Conservation (phyloP, 371 early-diverging fungal genomes). For the Thermomucor indicae-seudaticae region DNA sequence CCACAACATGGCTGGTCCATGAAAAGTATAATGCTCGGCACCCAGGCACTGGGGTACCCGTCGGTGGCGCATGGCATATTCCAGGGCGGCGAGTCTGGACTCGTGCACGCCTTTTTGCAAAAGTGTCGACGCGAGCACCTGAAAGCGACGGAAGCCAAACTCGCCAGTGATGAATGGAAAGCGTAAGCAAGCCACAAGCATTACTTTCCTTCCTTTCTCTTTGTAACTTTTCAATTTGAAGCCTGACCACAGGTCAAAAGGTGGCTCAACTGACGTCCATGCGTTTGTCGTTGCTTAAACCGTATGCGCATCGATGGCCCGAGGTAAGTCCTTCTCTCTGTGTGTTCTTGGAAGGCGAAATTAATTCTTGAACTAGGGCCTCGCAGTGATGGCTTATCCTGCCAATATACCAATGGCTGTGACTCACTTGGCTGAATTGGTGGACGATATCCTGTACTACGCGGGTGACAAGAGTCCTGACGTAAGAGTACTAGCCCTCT, state of each 20-base stretch:
- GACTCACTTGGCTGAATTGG: conserved; percentile 63
- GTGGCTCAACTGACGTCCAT: conserved; percentile 61
- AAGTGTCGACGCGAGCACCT: conserved; percentile 58
- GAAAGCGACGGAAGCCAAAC: conserved; percentile 35
- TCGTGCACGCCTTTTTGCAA: conserved; percentile 75
- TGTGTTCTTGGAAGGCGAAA: too few species aligned
- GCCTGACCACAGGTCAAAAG: conserved; percentile 49
- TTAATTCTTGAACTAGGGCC: too few species aligned
- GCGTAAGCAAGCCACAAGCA: too few species aligned
- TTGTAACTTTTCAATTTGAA: conserved; percentile 7
- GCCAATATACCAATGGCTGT: conserved; percentile 69
- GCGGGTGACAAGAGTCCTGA: conserved; percentile 84
- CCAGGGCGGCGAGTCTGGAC: conserved; percentile 62
- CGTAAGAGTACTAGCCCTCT: conserved; percentile 52
- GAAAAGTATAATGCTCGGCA: conserved; percentile 63
- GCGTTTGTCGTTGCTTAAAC: conserved; percentile 71
- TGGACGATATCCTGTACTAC: conserved; percentile 84
- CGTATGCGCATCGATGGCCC: conserved; percentile 76
- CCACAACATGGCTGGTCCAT: conserved; percentile 74
- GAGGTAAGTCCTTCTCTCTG: conserved; percentile 62
- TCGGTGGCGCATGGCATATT: conserved; percentile 71
- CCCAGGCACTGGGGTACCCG: conserved; percentile 66
- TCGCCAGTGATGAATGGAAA: not conserved
- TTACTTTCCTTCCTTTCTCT: too few species aligned
- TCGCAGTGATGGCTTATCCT: conserved; percentile 76